Percentiles rank a stretch among this genome's conserved stretches.
phyloP scores from a whole-genome alignment of 495 filamentous ascomycete species.

The Aspergillus bridgeri region DNA sequence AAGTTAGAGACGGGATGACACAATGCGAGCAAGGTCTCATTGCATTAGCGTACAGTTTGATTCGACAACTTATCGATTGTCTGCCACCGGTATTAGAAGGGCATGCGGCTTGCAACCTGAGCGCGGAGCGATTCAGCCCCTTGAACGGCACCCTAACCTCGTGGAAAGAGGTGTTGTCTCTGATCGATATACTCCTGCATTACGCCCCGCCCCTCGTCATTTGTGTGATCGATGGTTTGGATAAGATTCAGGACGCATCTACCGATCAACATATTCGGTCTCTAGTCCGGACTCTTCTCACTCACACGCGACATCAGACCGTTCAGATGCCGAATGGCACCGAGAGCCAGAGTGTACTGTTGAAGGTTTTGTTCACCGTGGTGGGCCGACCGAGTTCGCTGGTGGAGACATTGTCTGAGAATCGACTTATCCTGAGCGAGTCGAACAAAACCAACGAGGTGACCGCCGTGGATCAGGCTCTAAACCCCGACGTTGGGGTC shows the following conservation, averaged over 20 bases:
- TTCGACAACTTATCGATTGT: slow-evolving; percentile 46
- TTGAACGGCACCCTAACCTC: slow-evolving; percentile 37
- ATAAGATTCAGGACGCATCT: slow-evolving; percentile 35
- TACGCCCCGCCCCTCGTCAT: slow-evolving; percentile 43
- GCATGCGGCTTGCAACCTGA: slow-evolving; percentile 36
- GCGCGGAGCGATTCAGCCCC: slow-evolving; percentile 36
- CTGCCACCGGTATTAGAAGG: slow-evolving; percentile 41
- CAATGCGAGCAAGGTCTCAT: slow-evolving; percentile 37
- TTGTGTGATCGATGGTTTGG: slow-evolving; percentile 42
- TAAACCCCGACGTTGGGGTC: slow-evolving; percentile 31
- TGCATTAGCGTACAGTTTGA: slow-evolving; percentile 45
- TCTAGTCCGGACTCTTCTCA: slow-evolving; percentile 34
- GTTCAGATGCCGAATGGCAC: slow-evolving; percentile 15
- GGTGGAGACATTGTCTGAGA: slow-evolving; percentile 39
- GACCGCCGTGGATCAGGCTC: slow-evolving; percentile 20
- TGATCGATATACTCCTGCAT: slow-evolving; percentile 39
- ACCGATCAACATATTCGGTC: slow-evolving; percentile 36
- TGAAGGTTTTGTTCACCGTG: slow-evolving; percentile 45
- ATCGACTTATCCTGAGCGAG: slow-evolving; percentile 32
- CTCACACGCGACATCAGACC: slow-evolving; percentile 33
- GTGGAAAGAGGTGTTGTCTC: slow-evolving; percentile 41
- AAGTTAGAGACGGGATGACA: slow-evolving; percentile 24
- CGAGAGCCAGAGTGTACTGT: slow-evolving; percentile 28
- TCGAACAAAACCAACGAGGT: slow-evolving; percentile 22
- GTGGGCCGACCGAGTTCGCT: slow-evolving; percentile 33